These are phyloP conservation scores for Gymnopilus dilepis DNA, from an alignment of 768 basidiomycete genomes.

Conservation along the genomic window DNA sequence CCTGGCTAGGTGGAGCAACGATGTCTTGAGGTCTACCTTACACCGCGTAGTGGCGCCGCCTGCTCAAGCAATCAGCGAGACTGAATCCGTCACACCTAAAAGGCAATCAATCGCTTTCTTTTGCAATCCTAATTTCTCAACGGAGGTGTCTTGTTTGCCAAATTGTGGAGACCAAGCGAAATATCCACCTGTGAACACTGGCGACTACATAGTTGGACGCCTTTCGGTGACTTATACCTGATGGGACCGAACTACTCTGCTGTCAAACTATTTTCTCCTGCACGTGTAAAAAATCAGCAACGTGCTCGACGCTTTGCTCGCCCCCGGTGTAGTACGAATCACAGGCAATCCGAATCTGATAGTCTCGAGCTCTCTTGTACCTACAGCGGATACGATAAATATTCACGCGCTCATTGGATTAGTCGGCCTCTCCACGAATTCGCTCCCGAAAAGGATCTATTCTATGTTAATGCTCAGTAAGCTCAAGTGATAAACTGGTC, in stretches of 20 bases:
- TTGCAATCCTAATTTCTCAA: slow-evolving; percentile 79
- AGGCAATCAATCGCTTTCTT: slow-evolving; percentile 89
- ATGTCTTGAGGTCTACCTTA: slow-evolving; percentile 76
- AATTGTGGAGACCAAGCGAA: slow-evolving; percentile 63
- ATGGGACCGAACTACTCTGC: slow-evolving; percentile 12
- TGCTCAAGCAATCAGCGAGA: slow-evolving; percentile 49
- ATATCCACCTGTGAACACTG: slow-evolving; percentile 74
- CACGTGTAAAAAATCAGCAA: too few relatives aligned
- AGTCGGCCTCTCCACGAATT: too few relatives aligned
- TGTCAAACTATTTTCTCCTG: too few relatives aligned
- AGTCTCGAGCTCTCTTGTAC: too few relatives aligned
- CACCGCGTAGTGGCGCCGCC: slow-evolving; percentile 84
- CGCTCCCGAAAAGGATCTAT: too few relatives aligned
- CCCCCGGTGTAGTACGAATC: too few relatives aligned
- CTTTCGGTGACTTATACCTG: slow-evolving; percentile 62
- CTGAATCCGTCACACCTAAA: slow-evolving; percentile 60
- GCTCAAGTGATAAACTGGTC: too few relatives aligned
- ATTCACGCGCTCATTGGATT: too few relatives aligned
- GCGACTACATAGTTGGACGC: slow-evolving; percentile 77
- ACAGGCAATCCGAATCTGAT: too few relatives aligned
- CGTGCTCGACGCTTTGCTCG: too few relatives aligned
- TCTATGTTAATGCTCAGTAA: too few relatives aligned
- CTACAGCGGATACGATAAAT: too few relatives aligned
- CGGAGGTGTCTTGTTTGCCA: slow-evolving; percentile 73
- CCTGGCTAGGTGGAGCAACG: slow-evolving; percentile 84